Percentiles rank a stretch among this genome's conserved stretches.
Evolutionary conservation across 225 moss, liverwort and hornwort species (phyloP).

Genomic region (Pleurozium schreberi): DNA sequence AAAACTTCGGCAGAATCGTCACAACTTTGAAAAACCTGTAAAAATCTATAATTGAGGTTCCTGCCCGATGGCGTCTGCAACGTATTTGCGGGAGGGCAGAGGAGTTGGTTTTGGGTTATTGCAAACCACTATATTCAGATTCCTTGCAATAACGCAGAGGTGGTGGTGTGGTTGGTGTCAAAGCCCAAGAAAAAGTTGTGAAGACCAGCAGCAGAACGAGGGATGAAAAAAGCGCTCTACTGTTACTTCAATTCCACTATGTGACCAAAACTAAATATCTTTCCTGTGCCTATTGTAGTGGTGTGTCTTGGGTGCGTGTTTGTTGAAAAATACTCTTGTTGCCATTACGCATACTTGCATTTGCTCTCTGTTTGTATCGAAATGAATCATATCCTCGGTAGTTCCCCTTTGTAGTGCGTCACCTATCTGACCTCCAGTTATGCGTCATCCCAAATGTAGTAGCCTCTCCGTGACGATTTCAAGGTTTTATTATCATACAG

Average conservation of each 20-base stretch:
- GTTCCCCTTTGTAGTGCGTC: neutral
- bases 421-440: neutral
- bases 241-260: conserved; percentile 53
- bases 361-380: conserved; percentile 12
- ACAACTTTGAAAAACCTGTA: conserved; percentile 99
- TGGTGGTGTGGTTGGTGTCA: conserved; percentile 47
- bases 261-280: conserved; percentile 30
- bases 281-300: conserved; percentile 39
- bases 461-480: conserved; percentile 8
- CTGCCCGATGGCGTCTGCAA: conserved; percentile 16
- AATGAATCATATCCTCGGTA: conserved; percentile 8
- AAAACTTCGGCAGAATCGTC: conserved; percentile 67
- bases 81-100: conserved; percentile 46
- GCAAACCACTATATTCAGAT: conserved; percentile 50
- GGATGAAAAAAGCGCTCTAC: conserved; percentile 10
- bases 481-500: conserved; percentile 14
- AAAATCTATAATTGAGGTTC: conserved; percentile 97
- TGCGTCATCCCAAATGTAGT: neutral
- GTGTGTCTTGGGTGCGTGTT: conserved; percentile 62
- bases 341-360: conserved; percentile 25
- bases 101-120: conserved; percentile 50
- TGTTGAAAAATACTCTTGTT: conserved; percentile 36
- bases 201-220: conserved; percentile 8
- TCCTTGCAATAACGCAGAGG: conserved; percentile 65
- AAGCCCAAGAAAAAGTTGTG: conserved; percentile 24